A percentile compares a stretch with the other conserved stretches of the same genome.
These are phyloP conservation scores for Cajanus cajan DNA, from an alignment of 306 rosid species.

Conservation along the genomic window DNA sequence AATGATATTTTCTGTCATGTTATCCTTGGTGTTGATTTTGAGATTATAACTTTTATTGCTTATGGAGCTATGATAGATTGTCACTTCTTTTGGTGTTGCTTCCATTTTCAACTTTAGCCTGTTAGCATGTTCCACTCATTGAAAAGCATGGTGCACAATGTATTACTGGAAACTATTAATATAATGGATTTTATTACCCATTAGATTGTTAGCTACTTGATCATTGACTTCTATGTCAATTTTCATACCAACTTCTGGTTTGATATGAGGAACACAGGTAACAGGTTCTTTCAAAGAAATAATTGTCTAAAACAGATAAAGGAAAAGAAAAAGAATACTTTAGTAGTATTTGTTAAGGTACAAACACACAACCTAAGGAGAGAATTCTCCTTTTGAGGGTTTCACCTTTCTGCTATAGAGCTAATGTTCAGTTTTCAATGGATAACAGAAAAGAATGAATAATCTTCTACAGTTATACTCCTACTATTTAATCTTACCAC, in stretches of 20 bases:
- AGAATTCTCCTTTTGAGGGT: neutral
- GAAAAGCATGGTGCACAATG: neutral
- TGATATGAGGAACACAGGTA: neutral
- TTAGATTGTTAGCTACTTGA: conserved; percentile 3
- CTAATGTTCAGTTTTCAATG: neutral
- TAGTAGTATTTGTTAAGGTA: neutral
- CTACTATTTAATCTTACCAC: neutral
- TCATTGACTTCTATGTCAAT: neutral
- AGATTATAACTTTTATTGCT: conserved; percentile 13
- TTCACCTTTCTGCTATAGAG: neutral
- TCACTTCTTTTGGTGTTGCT: neutral
- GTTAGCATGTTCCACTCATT: neutral
- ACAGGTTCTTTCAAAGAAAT: neutral
- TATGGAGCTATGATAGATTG: neutral
- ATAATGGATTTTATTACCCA: neutral
- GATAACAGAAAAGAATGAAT: neutral
- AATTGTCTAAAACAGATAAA: neutral
- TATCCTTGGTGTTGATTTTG: conserved; percentile 5
- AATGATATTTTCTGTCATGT: neutral
- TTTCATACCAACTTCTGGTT: neutral
- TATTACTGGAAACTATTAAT: neutral
- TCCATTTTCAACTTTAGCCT: neutral
- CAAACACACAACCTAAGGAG: neutral
- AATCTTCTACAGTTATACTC: neutral
- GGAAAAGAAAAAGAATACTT: neutral